Percentiles rank a stretch among this genome's conserved stretches.
These are phyloP conservation scores for Fusarium subglutinans DNA, from an alignment of 2,329 filamentous ascomycete genomes.

Conservation along the genomic window DNA sequence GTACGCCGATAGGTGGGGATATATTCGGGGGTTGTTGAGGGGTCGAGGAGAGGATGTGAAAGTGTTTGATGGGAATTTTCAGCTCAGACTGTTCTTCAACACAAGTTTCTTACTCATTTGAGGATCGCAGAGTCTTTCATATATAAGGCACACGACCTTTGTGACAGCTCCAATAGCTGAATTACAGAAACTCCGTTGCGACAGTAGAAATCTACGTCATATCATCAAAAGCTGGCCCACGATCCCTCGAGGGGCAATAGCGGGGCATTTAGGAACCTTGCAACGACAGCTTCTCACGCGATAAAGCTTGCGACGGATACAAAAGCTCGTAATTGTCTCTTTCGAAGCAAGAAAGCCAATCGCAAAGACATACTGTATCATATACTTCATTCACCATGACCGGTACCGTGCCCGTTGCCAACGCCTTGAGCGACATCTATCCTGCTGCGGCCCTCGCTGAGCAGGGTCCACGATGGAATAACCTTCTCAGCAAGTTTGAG, in stretches of 20 bases:
- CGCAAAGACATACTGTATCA: background rate
- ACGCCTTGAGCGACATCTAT: slow-evolving; percentile 84
- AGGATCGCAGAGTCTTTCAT: background rate
- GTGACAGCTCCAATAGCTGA: background rate
- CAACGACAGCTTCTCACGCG: slow-evolving; percentile 36
- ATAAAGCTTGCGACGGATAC: slow-evolving; percentile 23
- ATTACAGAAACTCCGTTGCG: background rate
- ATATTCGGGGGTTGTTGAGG: slow-evolving; percentile 34
- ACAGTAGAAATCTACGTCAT: slow-evolving; percentile 26
- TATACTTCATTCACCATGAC: slow-evolving; percentile 53
- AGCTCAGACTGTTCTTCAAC: background rate
- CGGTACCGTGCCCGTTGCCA: slow-evolving; percentile 75
- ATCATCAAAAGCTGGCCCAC: slow-evolving; percentile 8
- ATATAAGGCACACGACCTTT: background rate
- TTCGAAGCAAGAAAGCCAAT: background rate
- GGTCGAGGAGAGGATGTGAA: background rate
- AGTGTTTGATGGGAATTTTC: background rate
- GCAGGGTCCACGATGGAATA: slow-evolving; percentile 80
- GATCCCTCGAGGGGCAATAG: slow-evolving; percentile 36
- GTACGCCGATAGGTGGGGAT: slow-evolving; percentile 42
- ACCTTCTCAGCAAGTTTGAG: slow-evolving; percentile 76
- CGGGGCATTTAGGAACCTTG: slow-evolving; percentile 38
- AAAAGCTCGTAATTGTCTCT: background rate
- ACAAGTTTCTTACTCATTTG: background rate
- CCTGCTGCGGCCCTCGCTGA: slow-evolving; percentile 73